phyloP scores from a whole-genome alignment of 257 asterid genomes.

The Voacanga thouarsii region DNA sequence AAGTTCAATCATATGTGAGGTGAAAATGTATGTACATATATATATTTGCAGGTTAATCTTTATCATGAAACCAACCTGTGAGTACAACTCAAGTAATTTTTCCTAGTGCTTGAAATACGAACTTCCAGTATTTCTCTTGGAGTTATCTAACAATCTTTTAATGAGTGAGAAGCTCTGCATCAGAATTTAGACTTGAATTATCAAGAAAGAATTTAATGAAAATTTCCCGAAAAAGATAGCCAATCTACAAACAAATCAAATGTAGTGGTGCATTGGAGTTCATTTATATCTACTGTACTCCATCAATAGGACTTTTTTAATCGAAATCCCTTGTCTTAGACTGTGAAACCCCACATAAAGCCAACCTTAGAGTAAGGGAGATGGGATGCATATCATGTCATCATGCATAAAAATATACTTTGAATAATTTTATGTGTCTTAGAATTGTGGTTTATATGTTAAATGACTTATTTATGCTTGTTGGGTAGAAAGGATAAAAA shows the following conservation, averaged over 20 bases:
- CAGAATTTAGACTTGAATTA: constrained; percentile 16
- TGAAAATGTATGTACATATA: constrained; percentile 3
- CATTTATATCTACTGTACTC: background rate
- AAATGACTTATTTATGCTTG: no score
- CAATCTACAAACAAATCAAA: background rate
- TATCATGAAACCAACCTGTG: constrained; percentile 58
- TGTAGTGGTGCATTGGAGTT: background rate
- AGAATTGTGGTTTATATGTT: no score
- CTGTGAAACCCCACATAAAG: no score
- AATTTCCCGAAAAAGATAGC: background rate
- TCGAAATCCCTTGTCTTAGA: background rate
- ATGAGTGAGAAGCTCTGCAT: constrained; percentile 74
- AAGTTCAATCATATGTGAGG: constrained; percentile 27
- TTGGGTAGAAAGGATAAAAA: no score
- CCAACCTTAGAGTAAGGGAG: no score
- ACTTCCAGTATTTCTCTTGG: constrained; percentile 51
- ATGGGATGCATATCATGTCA: no score
- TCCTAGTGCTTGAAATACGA: constrained; percentile 72
- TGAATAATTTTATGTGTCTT: no score
- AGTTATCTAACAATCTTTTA: constrained; percentile 63
- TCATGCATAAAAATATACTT: no score
- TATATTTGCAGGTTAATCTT: constrained; percentile 14
- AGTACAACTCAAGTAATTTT: constrained; percentile 58
- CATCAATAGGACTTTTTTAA: background rate
- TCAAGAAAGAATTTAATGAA: background rate